Conservation (phyloP, 305 asterid genomes). For the Solanum hybrid region DNA sequence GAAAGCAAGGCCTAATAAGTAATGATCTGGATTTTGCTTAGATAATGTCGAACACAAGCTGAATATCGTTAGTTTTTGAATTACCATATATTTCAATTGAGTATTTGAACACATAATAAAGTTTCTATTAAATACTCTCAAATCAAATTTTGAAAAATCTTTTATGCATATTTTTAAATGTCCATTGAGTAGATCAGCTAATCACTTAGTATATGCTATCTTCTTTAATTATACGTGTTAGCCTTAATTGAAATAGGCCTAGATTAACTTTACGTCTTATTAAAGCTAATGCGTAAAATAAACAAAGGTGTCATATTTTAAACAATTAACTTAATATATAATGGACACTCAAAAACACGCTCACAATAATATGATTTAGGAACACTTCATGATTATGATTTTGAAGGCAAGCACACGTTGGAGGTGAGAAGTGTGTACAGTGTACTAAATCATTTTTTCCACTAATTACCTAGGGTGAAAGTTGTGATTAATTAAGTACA, state of each 20-base stretch:
- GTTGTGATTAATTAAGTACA: slow-evolving; percentile 17
- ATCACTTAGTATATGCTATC: neutral
- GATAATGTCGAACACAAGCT: neutral
- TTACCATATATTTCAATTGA: neutral
- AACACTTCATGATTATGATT: neutral
- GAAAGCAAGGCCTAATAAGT: neutral
- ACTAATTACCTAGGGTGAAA: slow-evolving; percentile 1
- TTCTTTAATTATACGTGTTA: neutral
- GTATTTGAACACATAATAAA: neutral
- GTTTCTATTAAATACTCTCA: neutral
- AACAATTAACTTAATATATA: too few relatives aligned
- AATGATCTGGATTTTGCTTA: neutral
- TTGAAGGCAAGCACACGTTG: slow-evolving; percentile 7
- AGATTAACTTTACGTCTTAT: too few relatives aligned
- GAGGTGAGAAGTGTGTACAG: slow-evolving; percentile 9
- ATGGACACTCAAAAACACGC: too few relatives aligned
- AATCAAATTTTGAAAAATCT: neutral
- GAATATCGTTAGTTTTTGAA: neutral
- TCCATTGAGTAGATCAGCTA: neutral
- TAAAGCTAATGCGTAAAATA: too few relatives aligned
- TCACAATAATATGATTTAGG: neutral
- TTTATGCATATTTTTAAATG: neutral
- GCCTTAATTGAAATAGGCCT: neutral
- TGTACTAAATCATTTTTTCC: neutral
- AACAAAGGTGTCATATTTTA: too few relatives aligned